Conservation (phyloP, 257 asterid species). For the Plantago elongata region DNA sequence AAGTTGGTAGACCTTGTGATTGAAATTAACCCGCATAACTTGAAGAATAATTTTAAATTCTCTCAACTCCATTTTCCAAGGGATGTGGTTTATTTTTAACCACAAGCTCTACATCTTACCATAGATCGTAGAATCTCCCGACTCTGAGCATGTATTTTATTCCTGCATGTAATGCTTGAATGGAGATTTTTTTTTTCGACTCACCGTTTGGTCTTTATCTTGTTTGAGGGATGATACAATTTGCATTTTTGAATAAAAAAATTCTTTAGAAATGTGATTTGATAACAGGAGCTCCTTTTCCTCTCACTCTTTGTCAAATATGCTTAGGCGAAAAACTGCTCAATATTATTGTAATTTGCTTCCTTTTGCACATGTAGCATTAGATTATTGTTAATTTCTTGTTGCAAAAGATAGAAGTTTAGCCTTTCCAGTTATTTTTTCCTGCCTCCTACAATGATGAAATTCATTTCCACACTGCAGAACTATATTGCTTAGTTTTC, state of each 20-base stretch:
- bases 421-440: not conserved
- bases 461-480: not conserved
- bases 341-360: not conserved
- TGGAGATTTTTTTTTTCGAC: too few relatives aligned
- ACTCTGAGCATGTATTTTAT: too few relatives aligned
- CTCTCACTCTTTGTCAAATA: too few relatives aligned
- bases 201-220: not conserved
- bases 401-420: not conserved
- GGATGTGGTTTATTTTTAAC: too few relatives aligned
- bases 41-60: too few relatives aligned
- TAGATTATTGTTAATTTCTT: not conserved
- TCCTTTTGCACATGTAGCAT: not conserved
- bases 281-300: too few relatives aligned
- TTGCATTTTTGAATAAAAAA: not conserved
- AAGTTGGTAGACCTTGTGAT: too few relatives aligned
- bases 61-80: too few relatives aligned
- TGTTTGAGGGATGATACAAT: not conserved
- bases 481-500: constrained; percentile 4
- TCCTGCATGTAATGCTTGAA: too few relatives aligned
- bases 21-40: too few relatives aligned
- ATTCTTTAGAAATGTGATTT: not conserved
- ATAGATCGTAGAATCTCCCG: too few relatives aligned
- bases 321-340: not conserved
- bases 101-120: too few relatives aligned
- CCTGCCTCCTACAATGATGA: not conserved